A percentile compares a stretch with the other conserved stretches of the same genome.
phyloP scores from a whole-genome alignment of 1,284 basidiomycete species.

The Tilletiopsis washingtonensis region DNA sequence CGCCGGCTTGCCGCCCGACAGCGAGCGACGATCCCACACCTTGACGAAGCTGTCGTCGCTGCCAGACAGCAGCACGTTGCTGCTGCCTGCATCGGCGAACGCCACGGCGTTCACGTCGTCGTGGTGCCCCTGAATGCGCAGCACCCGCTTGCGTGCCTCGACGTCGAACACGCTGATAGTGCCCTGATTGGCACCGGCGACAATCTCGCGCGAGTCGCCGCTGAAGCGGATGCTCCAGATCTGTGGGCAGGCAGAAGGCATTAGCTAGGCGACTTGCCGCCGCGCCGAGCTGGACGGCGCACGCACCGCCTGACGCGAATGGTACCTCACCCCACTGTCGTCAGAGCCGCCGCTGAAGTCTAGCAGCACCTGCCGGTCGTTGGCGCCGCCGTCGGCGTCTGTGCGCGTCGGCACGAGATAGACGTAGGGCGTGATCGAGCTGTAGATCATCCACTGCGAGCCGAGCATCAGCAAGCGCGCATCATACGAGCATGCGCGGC shows the following conservation, averaged over 20 bases:
- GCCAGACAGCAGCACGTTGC: conserved; percentile 86
- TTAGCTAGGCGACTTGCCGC: too few species aligned
- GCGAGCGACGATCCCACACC: conserved; percentile 86
- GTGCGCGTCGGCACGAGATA: conserved; percentile 72
- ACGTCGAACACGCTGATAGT: conserved; percentile 83
- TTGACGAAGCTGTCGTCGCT: conserved; percentile 91
- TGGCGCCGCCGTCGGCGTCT: conserved; percentile 19
- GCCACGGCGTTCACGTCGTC: conserved; percentile 91
- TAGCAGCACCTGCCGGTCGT: conserved; percentile 37
- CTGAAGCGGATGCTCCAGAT: conserved; percentile 94
- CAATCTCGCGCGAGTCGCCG: conserved; percentile 85
- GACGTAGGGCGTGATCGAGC: conserved; percentile 54
- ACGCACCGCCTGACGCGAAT: too few species aligned
- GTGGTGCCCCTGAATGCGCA: conserved; percentile 73
- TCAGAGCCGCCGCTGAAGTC: conserved; percentile 50
- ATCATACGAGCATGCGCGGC: background rate
- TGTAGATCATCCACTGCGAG: conserved; percentile 83
- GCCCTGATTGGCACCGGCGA: conserved; percentile 57
- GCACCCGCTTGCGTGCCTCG: conserved; percentile 64
- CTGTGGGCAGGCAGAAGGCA: conserved; percentile 25
- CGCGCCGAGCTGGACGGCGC: too few species aligned
- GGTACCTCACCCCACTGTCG: conserved; percentile 29
- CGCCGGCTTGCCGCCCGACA: conserved; percentile 69
- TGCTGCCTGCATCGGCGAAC: conserved; percentile 83
- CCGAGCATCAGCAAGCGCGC: background rate